Conservation (phyloP, 2,329 filamentous ascomycete species). For the Lasiodiplodia citricola region DNA sequence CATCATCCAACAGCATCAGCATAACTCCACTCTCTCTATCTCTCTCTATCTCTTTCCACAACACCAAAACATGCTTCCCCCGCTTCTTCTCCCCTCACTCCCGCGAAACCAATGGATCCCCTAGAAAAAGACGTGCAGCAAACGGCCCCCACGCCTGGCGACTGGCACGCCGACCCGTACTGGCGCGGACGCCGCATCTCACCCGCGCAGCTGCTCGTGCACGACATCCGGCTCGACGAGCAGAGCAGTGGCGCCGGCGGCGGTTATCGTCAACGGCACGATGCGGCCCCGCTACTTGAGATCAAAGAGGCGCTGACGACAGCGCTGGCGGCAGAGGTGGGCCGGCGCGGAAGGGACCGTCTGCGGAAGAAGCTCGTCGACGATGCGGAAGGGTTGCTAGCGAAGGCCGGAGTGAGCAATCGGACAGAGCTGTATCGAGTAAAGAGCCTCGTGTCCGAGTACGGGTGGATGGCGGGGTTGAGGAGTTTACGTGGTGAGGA, state of each 20-base stretch:
- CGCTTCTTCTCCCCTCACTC: not conserved
- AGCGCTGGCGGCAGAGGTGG: slow-evolving; percentile 39
- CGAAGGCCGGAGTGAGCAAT: slow-evolving; percentile 25
- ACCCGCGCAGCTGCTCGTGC: slow-evolving; percentile 46
- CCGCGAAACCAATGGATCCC: slow-evolving; percentile 15
- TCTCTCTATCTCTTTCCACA: too few species aligned
- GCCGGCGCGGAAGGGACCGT: slow-evolving; percentile 31
- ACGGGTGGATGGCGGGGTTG: slow-evolving; percentile 50
- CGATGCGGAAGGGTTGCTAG: slow-evolving; percentile 34
- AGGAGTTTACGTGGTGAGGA: slow-evolving; percentile 41
- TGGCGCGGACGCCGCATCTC: slow-evolving; percentile 48
- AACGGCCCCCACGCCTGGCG: slow-evolving; percentile 32
- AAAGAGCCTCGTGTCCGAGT: slow-evolving; percentile 43
- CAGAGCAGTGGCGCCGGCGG: too few species aligned
- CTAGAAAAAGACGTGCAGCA: slow-evolving; percentile 31
- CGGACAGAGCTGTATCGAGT: slow-evolving; percentile 45
- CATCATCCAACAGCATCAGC: too few species aligned
- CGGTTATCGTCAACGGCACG: slow-evolving; percentile 31
- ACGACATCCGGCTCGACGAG: slow-evolving; percentile 46
- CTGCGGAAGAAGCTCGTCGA: slow-evolving; percentile 30
- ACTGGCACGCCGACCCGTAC: slow-evolving; percentile 44
- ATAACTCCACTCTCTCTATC: too few species aligned
- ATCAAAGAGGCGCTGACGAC: slow-evolving; percentile 45
- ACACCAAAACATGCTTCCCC: too few species aligned
- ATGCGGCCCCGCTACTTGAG: slow-evolving; percentile 45